Conservation (phyloP, 2,329 filamentous ascomycete species). For the Teratosphaeriaceae sp. region DNA sequence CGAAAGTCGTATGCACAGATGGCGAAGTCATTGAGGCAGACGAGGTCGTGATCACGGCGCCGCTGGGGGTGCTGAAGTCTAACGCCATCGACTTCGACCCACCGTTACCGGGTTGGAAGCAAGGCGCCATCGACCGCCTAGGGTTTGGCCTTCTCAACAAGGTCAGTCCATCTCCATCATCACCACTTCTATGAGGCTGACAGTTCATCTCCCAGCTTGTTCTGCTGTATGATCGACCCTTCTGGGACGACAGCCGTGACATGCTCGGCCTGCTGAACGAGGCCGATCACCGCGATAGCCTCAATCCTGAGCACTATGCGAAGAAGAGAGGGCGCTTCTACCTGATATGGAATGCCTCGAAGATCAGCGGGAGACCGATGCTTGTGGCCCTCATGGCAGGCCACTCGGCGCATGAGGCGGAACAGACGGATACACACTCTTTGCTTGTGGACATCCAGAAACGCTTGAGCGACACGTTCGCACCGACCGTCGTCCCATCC, state of each 20-base stretch:
- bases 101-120: slow-evolving; percentile 80
- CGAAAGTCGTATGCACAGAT: slow-evolving; percentile 67
- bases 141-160: slow-evolving; percentile 96
- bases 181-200: slow-evolving; percentile 9
- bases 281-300: slow-evolving; percentile 60
- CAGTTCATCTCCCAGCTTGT: slow-evolving; percentile 48
- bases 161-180: slow-evolving; percentile 30
- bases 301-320: slow-evolving; percentile 73
- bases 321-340: slow-evolving; percentile 84
- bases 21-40: slow-evolving; percentile 77
- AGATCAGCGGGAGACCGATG: slow-evolving; percentile 77
- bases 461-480: slow-evolving; percentile 71
- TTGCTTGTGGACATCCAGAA: slow-evolving; percentile 75
- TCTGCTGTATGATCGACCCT: slow-evolving; percentile 78
- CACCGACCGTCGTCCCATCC: slow-evolving; percentile 54
- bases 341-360: slow-evolving; percentile 93
- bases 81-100: slow-evolving; percentile 78
- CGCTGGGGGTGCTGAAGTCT: slow-evolving; percentile 87
- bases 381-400: slow-evolving; percentile 93
- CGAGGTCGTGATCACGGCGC: slow-evolving; percentile 81
- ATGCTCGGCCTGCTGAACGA: slow-evolving; percentile 90
- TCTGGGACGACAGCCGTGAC: slow-evolving; percentile 85
- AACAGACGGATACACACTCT: slow-evolving; percentile 65
- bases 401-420: slow-evolving; percentile 83
- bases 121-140: slow-evolving; percentile 69